Evolutionary conservation across 2,329 filamentous ascomycete genomes (phyloP).

Genomic region (Sporothrix globosa): DNA sequence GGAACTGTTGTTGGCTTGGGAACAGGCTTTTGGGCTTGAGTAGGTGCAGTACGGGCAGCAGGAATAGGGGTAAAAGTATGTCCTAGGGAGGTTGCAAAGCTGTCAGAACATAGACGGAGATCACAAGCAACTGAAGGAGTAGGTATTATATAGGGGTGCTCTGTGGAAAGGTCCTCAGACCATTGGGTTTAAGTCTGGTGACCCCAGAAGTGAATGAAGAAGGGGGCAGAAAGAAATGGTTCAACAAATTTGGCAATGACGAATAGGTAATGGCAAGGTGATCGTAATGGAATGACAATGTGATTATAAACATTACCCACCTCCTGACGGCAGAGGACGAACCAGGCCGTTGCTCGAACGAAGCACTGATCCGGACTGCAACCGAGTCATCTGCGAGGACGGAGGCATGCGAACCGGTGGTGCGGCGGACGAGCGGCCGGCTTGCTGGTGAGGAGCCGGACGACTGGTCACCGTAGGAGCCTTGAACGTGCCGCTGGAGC

Average conservation of each 20-base stretch:
- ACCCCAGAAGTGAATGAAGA: neutral
- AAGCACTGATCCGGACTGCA: neutral
- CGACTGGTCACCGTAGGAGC: neutral
- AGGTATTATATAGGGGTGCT: neutral
- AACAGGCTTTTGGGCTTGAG: neutral
- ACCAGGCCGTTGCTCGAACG: slow-evolving; percentile 27
- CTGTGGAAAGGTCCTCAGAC: neutral
- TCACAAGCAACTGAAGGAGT: neutral
- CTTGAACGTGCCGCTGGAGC: slow-evolving; percentile 30
- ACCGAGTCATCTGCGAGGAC: neutral
- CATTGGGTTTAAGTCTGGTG: neutral
- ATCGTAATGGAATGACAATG: too few species aligned
- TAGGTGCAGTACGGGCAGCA: neutral
- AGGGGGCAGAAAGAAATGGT: neutral
- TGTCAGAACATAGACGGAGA: neutral
- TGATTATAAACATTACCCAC: neutral
- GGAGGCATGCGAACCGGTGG: neutral
- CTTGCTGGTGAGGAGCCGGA: neutral
- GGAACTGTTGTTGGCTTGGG: neutral
- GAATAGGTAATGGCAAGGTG: neutral
- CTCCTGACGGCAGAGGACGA: slow-evolving; percentile 27
- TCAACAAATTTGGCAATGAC: neutral
- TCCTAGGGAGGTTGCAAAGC: neutral
- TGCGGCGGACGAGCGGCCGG: neutral
- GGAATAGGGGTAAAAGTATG: neutral